These are phyloP conservation scores for Eucalyptus cloeziana DNA, from an alignment of 345 rosid genomes.

Conservation along the genomic window DNA sequence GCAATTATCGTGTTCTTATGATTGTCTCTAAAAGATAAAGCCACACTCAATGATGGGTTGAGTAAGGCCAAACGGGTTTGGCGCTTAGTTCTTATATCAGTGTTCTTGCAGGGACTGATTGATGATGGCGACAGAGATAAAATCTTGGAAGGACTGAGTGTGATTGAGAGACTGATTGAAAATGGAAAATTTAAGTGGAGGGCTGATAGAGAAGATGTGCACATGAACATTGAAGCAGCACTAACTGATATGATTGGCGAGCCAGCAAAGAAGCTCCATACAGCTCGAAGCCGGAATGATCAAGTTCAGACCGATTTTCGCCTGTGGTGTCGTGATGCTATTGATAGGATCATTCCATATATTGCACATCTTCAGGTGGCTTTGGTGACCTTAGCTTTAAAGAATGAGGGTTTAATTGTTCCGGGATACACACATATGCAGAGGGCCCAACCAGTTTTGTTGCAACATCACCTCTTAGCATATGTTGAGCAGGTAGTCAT, in stretches of 20 bases:
- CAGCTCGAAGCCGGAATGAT: constrained; percentile 87
- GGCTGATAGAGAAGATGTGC: constrained; percentile 91
- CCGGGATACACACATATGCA: constrained; percentile 98
- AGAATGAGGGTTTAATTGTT: constrained; percentile 55
- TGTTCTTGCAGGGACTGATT: constrained; percentile 48
- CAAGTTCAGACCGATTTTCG: constrained; percentile 87
- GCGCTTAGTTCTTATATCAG: neutral
- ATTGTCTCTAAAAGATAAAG: neutral
- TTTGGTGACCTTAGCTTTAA: constrained; percentile 59
- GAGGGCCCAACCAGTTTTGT: constrained; percentile 85
- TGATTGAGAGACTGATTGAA: constrained; percentile 54
- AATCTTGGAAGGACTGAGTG: constrained; percentile 69
- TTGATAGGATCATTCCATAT: constrained; percentile 37
- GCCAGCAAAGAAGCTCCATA: constrained; percentile 95
- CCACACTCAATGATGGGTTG: neutral
- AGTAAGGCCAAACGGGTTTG: neutral
- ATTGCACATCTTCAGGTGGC: constrained; percentile 51
- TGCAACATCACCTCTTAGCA: constrained; percentile 80
- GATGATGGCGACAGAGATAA: constrained; percentile 48
- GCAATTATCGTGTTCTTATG: neutral
- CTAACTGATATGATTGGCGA: constrained; percentile 93
- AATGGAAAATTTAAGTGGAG: constrained; percentile 74
- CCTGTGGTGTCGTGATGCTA: constrained; percentile 93
- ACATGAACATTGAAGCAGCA: constrained; percentile 95
- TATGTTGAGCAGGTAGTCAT: constrained; percentile 73